Evolutionary conservation across 2,329 filamentous ascomycete species (phyloP).

Genomic region (Fusarium sp.): DNA sequence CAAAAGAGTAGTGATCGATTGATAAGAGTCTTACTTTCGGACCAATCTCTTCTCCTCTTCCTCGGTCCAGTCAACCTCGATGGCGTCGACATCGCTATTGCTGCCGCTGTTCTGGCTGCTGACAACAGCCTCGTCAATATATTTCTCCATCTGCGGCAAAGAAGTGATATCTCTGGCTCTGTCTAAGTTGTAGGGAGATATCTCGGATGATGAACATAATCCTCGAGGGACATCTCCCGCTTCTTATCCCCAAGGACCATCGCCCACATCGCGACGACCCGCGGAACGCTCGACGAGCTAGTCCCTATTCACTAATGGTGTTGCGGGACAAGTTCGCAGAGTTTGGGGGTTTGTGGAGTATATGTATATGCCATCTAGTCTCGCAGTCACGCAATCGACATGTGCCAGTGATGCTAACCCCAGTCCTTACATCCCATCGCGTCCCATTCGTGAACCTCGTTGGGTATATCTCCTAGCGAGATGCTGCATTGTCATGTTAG

Average conservation of each 20-base stretch:
- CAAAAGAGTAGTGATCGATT: neutral
- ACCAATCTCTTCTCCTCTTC: slow-evolving; percentile 46
- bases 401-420: neutral
- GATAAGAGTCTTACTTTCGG: slow-evolving; percentile 39
- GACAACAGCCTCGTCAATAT: slow-evolving; percentile 16
- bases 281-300: neutral
- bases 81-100: slow-evolving; percentile 26
- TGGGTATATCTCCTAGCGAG: neutral
- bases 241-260: slow-evolving; percentile 5
- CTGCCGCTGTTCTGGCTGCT: slow-evolving; percentile 17
- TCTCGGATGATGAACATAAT: neutral
- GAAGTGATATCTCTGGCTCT: neutral
- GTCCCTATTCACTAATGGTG: neutral
- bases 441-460: neutral
- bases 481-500: neutral
- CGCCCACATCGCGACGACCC: slow-evolving; percentile 21
- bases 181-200: neutral
- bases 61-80: slow-evolving; percentile 41
- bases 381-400: slow-evolving; percentile 27
- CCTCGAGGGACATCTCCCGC: neutral
- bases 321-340: neutral
- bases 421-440: neutral
- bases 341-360: slow-evolving; percentile 3
- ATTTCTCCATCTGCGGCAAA: slow-evolving; percentile 30
- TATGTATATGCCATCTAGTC: slow-evolving; percentile 24